Evolutionary conservation across 2,329 filamentous ascomycete species (phyloP).

Genomic region (Metarhizium guizhouense): DNA sequence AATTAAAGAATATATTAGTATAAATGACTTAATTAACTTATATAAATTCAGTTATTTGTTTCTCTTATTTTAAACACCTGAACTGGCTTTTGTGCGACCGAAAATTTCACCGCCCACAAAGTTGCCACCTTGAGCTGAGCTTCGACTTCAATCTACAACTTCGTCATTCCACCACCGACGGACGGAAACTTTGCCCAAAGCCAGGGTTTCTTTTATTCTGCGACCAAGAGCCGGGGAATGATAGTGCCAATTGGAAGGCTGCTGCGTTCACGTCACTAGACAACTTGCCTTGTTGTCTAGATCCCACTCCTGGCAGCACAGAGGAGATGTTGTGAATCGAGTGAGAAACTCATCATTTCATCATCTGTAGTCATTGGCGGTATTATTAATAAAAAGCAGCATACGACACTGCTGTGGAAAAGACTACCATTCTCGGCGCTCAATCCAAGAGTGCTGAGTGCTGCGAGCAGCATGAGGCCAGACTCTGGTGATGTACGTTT

Average conservation of each 20-base stretch:
- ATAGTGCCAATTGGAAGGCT: background rate
- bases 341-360: background rate
- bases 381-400: too few relatives aligned
- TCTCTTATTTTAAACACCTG: background rate
- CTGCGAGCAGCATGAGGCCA: background rate
- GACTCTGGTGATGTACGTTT: conserved; percentile 2
- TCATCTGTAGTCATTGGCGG: background rate
- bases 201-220: background rate
- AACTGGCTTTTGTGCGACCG: background rate
- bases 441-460: background rate
- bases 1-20: background rate
- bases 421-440: background rate
- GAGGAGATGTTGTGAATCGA: background rate
- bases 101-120: background rate
- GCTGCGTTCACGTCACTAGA: background rate
- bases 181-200: background rate
- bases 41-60: background rate
- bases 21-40: too few relatives aligned
- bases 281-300: background rate
- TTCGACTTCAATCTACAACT: background rate
- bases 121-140: background rate
- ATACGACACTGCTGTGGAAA: background rate
- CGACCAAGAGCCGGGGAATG: background rate
- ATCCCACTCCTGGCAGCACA: too few relatives aligned
- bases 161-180: background rate